Conservation (phyloP, 148 eudicot species). For the Oxyria digyna region DNA sequence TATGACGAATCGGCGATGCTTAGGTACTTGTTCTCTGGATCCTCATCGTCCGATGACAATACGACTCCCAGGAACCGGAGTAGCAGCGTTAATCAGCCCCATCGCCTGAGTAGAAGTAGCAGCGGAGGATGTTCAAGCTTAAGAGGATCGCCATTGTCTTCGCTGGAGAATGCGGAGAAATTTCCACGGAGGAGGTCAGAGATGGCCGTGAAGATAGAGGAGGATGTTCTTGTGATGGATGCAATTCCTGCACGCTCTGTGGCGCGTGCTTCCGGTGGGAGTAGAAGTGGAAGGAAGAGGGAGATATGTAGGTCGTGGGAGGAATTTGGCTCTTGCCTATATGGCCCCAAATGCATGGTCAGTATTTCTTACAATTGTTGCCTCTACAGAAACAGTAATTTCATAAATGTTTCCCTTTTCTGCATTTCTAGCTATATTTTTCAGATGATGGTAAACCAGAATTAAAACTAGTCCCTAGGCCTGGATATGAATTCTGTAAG, state of each 20-base stretch:
- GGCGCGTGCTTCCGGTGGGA: conserved; percentile 3
- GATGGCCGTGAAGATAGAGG: conserved; percentile 28
- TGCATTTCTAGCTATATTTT: background rate
- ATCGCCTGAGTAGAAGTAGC: conserved; percentile 11
- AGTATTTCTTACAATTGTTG: conserved; percentile 4
- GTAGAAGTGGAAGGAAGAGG: conserved; percentile 17
- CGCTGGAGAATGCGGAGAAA: conserved; percentile 18
- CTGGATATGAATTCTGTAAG: background rate
- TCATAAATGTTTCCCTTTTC: background rate
- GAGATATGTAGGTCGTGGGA: conserved; percentile 25
- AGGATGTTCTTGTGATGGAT: conserved; percentile 47
- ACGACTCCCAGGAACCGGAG: conserved; percentile 7
- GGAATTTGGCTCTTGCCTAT: conserved; percentile 22
- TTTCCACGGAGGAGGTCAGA: conserved; percentile 8
- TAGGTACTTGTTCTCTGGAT: conserved; percentile 20
- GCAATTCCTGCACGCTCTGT: conserved; percentile 22
- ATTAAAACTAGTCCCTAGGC: background rate
- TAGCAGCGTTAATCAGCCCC: conserved; percentile 7
- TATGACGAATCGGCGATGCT: conserved; percentile 12
- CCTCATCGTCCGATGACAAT: conserved; percentile 10
- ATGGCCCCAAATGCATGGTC: conserved; percentile 37
- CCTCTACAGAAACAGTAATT: background rate
- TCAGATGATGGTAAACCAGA: background rate
- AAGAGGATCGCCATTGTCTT: conserved; percentile 10
- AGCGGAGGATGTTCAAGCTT: conserved; percentile 1